phyloP scores from a whole-genome alignment of 2,329 filamentous ascomycete species.

The Ophidiomyces ophidiicola region DNA sequence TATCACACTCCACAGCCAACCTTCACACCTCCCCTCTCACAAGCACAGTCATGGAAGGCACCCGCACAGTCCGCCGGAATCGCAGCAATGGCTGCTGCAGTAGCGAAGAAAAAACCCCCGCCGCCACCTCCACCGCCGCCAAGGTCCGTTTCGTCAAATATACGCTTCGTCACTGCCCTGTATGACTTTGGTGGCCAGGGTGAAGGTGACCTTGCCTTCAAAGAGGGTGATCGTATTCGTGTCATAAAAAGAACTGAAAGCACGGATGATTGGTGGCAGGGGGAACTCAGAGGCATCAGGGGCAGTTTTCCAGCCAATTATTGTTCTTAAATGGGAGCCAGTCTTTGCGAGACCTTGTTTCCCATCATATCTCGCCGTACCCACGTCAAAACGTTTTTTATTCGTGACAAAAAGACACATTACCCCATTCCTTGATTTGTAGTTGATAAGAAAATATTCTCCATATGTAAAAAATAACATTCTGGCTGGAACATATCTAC shows the following conservation, averaged over 20 bases:
- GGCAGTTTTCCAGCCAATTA: conserved; percentile 80
- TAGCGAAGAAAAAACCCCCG: conserved; percentile 56
- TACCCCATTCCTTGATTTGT: no score
- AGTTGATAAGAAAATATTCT: no score
- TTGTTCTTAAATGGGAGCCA: conserved; percentile 46
- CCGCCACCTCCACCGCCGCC: conserved; percentile 58
- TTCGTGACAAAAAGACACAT: no score
- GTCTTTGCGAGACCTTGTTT: no score
- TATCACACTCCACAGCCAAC: conserved; percentile 1
- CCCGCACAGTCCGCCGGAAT: conserved; percentile 27
- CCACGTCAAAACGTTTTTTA: no score
- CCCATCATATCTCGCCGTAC: no score
- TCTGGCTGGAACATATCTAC: no score
- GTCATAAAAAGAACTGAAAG: conserved; percentile 68
- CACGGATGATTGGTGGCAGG: conserved; percentile 80
- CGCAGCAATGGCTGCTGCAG: conserved; percentile 33
- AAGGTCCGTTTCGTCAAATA: conserved; percentile 41
- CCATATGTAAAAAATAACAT: no score
- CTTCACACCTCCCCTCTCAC: conserved; percentile 6
- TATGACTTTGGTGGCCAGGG: conserved; percentile 63
- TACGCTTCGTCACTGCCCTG: conserved; percentile 53
- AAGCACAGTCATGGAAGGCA: conserved; percentile 13
- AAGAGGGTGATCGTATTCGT: conserved; percentile 63
- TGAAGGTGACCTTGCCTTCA: conserved; percentile 58
- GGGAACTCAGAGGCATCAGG: conserved; percentile 54